Percentiles rank a stretch among this genome's conserved stretches.
Conservation (phyloP, 305 asterid genomes). For the Caryopteris hybrid region DNA sequence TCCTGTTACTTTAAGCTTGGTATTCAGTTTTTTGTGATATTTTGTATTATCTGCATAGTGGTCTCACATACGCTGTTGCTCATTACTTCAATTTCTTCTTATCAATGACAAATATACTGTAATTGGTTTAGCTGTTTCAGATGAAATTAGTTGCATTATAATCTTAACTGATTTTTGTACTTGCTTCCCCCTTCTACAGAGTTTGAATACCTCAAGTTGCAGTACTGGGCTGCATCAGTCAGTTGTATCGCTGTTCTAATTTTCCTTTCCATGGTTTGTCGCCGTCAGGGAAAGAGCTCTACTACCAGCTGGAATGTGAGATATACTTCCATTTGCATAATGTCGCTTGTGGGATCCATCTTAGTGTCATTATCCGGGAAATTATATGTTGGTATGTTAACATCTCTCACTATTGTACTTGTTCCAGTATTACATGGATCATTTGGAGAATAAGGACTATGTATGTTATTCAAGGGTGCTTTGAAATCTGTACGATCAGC, state of each 20-base stretch:
- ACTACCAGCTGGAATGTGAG: slow-evolving; percentile 27
- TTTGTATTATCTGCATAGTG: not conserved
- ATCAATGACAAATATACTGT: not conserved
- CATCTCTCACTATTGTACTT: slow-evolving; percentile 9
- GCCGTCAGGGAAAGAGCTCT: slow-evolving; percentile 25
- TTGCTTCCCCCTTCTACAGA: slow-evolving; percentile 40
- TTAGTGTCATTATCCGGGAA: slow-evolving; percentile 37
- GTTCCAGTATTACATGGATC: not conserved
- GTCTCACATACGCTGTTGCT: not conserved
- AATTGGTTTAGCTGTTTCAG: not conserved
- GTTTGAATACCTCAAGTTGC: slow-evolving; percentile 66
- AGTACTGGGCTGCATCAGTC: slow-evolving; percentile 71
- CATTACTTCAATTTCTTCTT: not conserved
- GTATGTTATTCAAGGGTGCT: not conserved
- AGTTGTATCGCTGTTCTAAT: slow-evolving; percentile 66
- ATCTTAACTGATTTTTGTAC: slow-evolving; percentile 3
- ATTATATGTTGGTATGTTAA: slow-evolving; percentile 47
- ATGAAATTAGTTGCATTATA: not conserved
- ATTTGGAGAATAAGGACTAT: slow-evolving; percentile 6
- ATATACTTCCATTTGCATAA: slow-evolving; percentile 33
- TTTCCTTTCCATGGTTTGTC: slow-evolving; percentile 45
- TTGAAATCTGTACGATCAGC: slow-evolving; percentile 3
- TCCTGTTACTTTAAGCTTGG: not conserved
- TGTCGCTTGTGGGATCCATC: slow-evolving; percentile 42
- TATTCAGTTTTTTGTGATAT: not conserved